phyloP scores from a whole-genome alignment of 2,329 filamentous ascomycete genomes.

The Aspergillus japonicus region DNA sequence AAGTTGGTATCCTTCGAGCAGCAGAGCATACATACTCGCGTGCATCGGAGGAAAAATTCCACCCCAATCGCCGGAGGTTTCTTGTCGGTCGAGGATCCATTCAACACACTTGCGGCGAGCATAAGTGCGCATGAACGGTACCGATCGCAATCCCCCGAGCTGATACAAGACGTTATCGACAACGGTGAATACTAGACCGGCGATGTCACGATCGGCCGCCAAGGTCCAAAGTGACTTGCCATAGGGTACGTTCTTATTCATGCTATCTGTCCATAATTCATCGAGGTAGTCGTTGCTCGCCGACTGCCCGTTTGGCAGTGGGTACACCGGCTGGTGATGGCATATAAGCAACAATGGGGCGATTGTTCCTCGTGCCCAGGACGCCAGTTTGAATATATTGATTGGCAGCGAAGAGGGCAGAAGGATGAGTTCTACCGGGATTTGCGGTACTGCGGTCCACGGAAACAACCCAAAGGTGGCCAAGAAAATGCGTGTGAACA shows the following conservation, averaged over 20 bases:
- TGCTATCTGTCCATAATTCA: slow-evolving; percentile 32
- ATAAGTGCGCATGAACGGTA: slow-evolving; percentile 13
- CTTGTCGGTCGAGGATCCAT: slow-evolving; percentile 36
- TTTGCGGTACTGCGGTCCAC: slow-evolving; percentile 33
- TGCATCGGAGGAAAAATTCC: slow-evolving; percentile 33
- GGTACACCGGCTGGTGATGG: slow-evolving; percentile 32
- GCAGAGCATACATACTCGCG: slow-evolving; percentile 25
- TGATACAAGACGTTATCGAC: slow-evolving; percentile 21
- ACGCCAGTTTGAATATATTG: slow-evolving; percentile 33
- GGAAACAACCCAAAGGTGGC: slow-evolving; percentile 37
- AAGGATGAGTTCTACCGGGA: slow-evolving; percentile 36
- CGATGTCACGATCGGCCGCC: slow-evolving; percentile 2
- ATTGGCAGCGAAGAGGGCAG: slow-evolving; percentile 27
- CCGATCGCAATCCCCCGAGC: slow-evolving; percentile 16
- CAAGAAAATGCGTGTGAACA: slow-evolving; percentile 32
- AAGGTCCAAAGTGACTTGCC: background rate
- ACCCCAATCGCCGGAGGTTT: slow-evolving; percentile 30
- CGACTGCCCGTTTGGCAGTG: slow-evolving; percentile 25
- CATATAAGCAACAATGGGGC: slow-evolving; percentile 19
- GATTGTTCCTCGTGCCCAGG: slow-evolving; percentile 17
- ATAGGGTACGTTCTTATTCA: slow-evolving; percentile 22
- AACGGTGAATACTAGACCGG: slow-evolving; percentile 6
- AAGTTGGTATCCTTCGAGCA: slow-evolving; percentile 29
- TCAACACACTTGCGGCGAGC: slow-evolving; percentile 24
- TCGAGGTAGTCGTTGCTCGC: slow-evolving; percentile 29